A percentile compares a stretch with the other conserved stretches of the same genome.
Evolutionary conservation across 306 rosid species (phyloP).

Genomic region (Sicyos edulis): DNA sequence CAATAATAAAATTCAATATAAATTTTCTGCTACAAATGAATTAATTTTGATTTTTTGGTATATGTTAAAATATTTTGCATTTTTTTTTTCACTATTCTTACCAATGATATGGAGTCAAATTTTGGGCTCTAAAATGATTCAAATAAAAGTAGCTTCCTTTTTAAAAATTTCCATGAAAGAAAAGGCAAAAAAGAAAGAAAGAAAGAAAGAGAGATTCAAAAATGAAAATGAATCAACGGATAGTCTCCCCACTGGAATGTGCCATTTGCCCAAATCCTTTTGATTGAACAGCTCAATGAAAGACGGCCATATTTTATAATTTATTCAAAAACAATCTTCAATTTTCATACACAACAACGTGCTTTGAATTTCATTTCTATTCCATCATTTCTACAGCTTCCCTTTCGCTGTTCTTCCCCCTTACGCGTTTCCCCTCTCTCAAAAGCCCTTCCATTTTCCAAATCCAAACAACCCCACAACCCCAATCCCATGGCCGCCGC

Average conservation of each 20-base stretch:
- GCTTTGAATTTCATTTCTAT: conserved; percentile 14
- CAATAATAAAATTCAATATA: too few species aligned
- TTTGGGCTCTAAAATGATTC: not conserved
- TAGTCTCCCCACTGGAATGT: not conserved
- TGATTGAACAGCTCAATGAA: conserved; percentile 29
- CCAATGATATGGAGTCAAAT: too few species aligned
- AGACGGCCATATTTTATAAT: conserved; percentile 14
- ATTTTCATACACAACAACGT: not conserved
- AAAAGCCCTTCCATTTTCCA: not conserved
- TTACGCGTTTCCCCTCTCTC: not conserved
- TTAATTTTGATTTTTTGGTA: too few species aligned
- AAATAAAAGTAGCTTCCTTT: conserved; percentile 24
- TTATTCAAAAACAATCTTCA: too few species aligned
- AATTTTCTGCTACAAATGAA: too few species aligned
- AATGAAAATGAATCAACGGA: conserved; percentile 18
- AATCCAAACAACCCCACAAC: not conserved
- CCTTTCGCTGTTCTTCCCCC: conserved; percentile 2
- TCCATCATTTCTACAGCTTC: conserved; percentile 28
- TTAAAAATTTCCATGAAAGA: conserved; percentile 35
- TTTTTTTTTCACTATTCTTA: too few species aligned
- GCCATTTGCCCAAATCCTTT: not conserved
- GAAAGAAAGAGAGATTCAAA: not conserved
- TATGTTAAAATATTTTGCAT: too few species aligned
- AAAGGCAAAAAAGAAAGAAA: not conserved
- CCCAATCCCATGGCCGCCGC: too few species aligned